Evolutionary conservation across 805 yeast species (phyloP), one percentile per base, ranked within the genome.

Genomic region (Kregervanrija pseudodelftensis): DNA sequence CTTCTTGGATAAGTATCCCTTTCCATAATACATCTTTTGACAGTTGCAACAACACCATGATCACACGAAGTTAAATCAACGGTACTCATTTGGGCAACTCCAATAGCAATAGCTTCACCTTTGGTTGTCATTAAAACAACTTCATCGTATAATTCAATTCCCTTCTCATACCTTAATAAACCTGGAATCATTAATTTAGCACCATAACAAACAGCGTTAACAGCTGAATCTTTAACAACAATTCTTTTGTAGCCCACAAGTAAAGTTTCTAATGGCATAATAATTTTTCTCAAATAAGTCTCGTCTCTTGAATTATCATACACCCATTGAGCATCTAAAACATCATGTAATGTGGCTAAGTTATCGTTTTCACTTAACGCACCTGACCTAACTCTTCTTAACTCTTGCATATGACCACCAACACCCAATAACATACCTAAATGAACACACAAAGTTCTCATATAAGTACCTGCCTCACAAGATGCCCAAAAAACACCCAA

Each of bases 351-450:
- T 50, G 99, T 90, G 48, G 93, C 96, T 74, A 93, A 72, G 68
- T 84, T 82, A 63, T 93, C 97, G 59, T 74, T 76, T 71, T 93
- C 99, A 60, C 82, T 75, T 63, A 93, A 65, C 47, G 98, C 97
- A 66, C 99, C 99, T 40, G 96, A 86, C 73, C 99, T 82, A 52
- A 93, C 99, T 77, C 99, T 90, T 73, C 99, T 88, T 60, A 93
- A 82, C 73, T 93, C 99, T 78, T 93, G 99, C 99, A 93, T 93
- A 73, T 93, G 99, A 57, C 98, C 99, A 67, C 99, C 99, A 56
- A 89, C 97, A 60, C 98, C 97, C 55, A 93, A 76, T 49, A 93
- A 76, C 96, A 93, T 90, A 73, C 99, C 99, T 61, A 93, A 74
- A 70, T 93, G 99, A 46, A 93, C 99, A 83, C 99, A 93, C 59